phyloP scores from a whole-genome alignment of 495 filamentous ascomycete species.

The Astrocystis sublimbata region DNA sequence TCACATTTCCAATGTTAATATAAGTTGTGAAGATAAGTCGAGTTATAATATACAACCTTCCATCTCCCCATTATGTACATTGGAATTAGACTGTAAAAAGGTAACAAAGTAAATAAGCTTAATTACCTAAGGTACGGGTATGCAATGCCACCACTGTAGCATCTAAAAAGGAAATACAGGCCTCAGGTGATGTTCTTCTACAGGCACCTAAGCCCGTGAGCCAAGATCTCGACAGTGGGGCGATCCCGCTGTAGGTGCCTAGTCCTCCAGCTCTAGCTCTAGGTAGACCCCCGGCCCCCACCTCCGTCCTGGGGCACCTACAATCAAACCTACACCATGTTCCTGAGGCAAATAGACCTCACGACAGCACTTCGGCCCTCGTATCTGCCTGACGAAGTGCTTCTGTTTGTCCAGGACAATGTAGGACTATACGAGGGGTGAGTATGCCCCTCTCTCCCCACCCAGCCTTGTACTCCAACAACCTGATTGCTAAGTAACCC shows the following conservation, averaged over 20 bases:
- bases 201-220: neutral
- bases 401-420: slow-evolving; percentile 95
- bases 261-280: slow-evolving; percentile 4
- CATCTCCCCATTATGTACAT: too few relatives aligned
- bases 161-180: neutral
- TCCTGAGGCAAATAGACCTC: slow-evolving; percentile 90
- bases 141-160: too few relatives aligned
- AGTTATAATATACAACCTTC: too few relatives aligned
- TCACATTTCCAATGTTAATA: too few relatives aligned
- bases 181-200: neutral
- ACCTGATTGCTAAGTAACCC: neutral
- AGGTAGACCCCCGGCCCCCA: too few relatives aligned
- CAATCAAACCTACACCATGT: slow-evolving; percentile 18
- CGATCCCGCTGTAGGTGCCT: slow-evolving; percentile 5
- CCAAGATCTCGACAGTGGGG: slow-evolving; percentile 15
- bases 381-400: slow-evolving; percentile 82
- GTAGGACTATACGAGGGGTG: slow-evolving; percentile 98
- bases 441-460: slow-evolving; percentile 30
- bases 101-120: too few relatives aligned
- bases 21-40: too few relatives aligned
- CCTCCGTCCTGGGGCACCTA: neutral
- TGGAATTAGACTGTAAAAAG: too few relatives aligned
- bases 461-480: slow-evolving; percentile 25
- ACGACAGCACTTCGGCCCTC: slow-evolving; percentile 92
- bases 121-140: too few relatives aligned